phyloP scores from a whole-genome alignment of 176 grass and related monocot species.

The Aegilops speltoides region DNA sequence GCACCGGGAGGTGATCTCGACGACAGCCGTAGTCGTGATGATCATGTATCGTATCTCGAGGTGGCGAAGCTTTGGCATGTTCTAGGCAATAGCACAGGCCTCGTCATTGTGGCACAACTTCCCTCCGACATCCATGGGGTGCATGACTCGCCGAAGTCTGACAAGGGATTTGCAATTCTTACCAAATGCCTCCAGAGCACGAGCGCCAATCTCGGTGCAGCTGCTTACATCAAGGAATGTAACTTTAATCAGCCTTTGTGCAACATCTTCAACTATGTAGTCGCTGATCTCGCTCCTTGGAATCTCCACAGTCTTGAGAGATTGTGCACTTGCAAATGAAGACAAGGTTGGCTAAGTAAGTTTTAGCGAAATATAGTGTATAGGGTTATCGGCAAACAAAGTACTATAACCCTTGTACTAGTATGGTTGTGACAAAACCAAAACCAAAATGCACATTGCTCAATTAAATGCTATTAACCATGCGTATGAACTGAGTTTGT shows the following conservation, averaged over 20 bases:
- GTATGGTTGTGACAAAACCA: too few relatives aligned
- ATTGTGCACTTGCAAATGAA: slow-evolving; percentile 44
- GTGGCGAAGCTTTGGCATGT: slow-evolving; percentile 76
- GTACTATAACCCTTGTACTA: not conserved
- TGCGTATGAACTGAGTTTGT: too few relatives aligned
- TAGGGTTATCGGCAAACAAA: not conserved
- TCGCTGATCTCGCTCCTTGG: slow-evolving; percentile 86
- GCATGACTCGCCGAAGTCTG: slow-evolving; percentile 70
- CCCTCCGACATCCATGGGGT: slow-evolving; percentile 64
- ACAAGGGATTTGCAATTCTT: slow-evolving; percentile 63
- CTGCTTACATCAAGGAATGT: slow-evolving; percentile 87
- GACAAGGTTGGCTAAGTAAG: not conserved
- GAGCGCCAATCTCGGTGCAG: slow-evolving; percentile 72
- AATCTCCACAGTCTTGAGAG: slow-evolving; percentile 76
- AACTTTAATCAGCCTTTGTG: slow-evolving; percentile 51
- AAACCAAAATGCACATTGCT: too few relatives aligned
- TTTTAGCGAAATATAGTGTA: not conserved
- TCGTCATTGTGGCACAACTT: slow-evolving; percentile 81
- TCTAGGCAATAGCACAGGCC: slow-evolving; percentile 64
- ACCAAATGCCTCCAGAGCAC: slow-evolving; percentile 78
- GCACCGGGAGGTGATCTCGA: slow-evolving; percentile 69
- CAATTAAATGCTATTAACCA: too few relatives aligned
- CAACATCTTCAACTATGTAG: slow-evolving; percentile 65
- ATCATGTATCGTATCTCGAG: slow-evolving; percentile 79
- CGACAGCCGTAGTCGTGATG: slow-evolving; percentile 49